Evolutionary conservation across 2,329 filamentous ascomycete species (phyloP), one percentile per base, ranked within the genome.

Genomic region (Cordyceps farinosa): DNA sequence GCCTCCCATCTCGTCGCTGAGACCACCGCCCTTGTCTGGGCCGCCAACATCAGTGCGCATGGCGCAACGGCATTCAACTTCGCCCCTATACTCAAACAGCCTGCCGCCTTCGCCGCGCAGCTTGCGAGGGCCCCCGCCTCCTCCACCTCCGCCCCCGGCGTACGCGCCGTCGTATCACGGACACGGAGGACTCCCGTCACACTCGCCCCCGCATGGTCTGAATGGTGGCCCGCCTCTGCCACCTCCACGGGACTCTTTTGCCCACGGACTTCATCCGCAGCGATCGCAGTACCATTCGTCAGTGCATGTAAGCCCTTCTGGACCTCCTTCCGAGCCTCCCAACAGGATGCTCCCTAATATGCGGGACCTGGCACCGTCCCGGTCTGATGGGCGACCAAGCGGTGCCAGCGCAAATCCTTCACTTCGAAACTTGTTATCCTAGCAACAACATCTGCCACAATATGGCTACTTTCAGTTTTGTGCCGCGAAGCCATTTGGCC

Each of bases 351-450:
- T 73, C 8, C 70, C 68, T 11, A 61, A 72, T 11, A 69, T 66
- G 66, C 67, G 74, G 52, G 69, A 76, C 66, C 69, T 69, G 48
- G 72, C 74, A 34, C 69, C 72, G 38, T 67, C 77, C 62, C 68
- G 73, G 51, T 63, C 73, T 59, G 81, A 84, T 55, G 73, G 66
- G 27, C 77, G 82, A 54, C 78, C 82, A 36, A 84, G 83, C 57
- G 89, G 89, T n/a, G 90, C 90, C 4, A 92, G 90, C 70, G 89
- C 90, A 17, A 92, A 87, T 70, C 89, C 90, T 11, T 92, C 90
- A 10, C 74, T 93, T 65, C 85, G 87, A 69, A 92, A 93, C 70
- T 75, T 93, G 55, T 80, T 93, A 61, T 89, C 86, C 54, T 91
- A 75, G 77, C 38, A 29, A 29, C 9, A 52, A 7, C 22, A 40